These are phyloP conservation scores for Sporothrix curviconia DNA, from an alignment of 2,329 filamentous ascomycete genomes.

Conservation along the genomic window DNA sequence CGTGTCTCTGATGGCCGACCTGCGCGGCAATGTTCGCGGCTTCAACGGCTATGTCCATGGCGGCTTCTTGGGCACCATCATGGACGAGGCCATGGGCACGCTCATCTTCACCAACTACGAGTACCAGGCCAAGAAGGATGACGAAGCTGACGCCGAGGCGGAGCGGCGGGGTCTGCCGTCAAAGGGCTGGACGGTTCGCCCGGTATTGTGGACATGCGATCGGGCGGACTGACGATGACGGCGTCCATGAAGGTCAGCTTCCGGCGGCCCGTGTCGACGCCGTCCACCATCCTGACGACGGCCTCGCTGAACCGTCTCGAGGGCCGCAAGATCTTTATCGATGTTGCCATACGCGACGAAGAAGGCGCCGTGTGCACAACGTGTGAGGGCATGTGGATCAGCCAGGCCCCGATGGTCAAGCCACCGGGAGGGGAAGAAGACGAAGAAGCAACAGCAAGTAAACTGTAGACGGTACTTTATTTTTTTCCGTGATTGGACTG, in stretches of 20 bases:
- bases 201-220: conserved; percentile 1
- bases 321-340: conserved; percentile 16
- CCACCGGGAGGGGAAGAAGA: not conserved
- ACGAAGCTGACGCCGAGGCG: not conserved
- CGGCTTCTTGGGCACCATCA: conserved; percentile 21
- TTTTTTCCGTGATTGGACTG: too few species aligned
- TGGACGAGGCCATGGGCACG: conserved; percentile 27
- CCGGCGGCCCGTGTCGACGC: conserved; percentile 11
- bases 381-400: conserved; percentile 19
- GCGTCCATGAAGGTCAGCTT: conserved; percentile 15
- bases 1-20: conserved; percentile 21
- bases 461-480: not conserved
- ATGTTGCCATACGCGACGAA: conserved; percentile 8
- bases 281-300: conserved; percentile 3
- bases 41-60: conserved; percentile 25
- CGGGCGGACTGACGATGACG: conserved; percentile 12
- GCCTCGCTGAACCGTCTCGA: conserved; percentile 14
- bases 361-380: conserved; percentile 5
- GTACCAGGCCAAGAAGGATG: conserved; percentile 10
- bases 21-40: conserved; percentile 16
- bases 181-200: conserved; percentile 1
- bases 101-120: conserved; percentile 22
- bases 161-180: too few species aligned
- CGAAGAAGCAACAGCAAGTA: not conserved
- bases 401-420: too few species aligned